Evolutionary conservation across 2,329 filamentous ascomycete genomes (phyloP), one percentile per base, ranked within the genome.

Genomic region (Epichloe sp.): DNA sequence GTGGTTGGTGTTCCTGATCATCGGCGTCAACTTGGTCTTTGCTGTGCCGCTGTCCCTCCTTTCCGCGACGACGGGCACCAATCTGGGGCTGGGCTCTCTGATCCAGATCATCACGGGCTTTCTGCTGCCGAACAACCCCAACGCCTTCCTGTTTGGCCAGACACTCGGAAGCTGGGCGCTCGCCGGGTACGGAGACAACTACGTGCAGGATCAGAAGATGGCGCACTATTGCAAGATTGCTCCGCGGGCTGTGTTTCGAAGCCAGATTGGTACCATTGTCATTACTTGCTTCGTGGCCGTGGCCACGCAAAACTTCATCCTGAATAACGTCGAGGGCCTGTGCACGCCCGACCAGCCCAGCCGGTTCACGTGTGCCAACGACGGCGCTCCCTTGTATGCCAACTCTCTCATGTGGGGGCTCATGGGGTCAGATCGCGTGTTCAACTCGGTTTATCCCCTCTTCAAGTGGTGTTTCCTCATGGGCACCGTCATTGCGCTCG

Each of bases 141-240:
- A 61, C 42, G 58, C 59, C 48, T 60, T 60, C 51, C 53, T 56
- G 34, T 59, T 59, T n/a, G 57, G 55, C 36, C 57, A 58, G 51
- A 59, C 58, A 40, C 55, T 58, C 42, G 58, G 58, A 23, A 50
- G 44, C 48, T 55, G 55, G 55, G 55, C 55, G 14, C 54, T 57
- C 7, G 55, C 55, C 0, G 70, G 70, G 4, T 71, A 70, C 52
- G 64, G 64, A 43, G 66, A 67, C 50, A 69, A 69, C 58, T 70
- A 68, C 53, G 62, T 69, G 63, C 66, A 70, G 54, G 74, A 77
- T 55, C 67, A 76, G 67, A 77, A 77, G 59, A 60, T 77, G 37
- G 74, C 67, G 1, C 73, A 75, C 52, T 76, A 76, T 59, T 61
- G 75, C 51, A 76, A 77, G 57, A 71, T 77, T 42, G 68, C 73